Percentiles rank a stretch among this genome's conserved stretches.
phyloP scores from a whole-genome alignment of 225 moss, liverwort and hornwort species.

The Polytrichum commune region DNA sequence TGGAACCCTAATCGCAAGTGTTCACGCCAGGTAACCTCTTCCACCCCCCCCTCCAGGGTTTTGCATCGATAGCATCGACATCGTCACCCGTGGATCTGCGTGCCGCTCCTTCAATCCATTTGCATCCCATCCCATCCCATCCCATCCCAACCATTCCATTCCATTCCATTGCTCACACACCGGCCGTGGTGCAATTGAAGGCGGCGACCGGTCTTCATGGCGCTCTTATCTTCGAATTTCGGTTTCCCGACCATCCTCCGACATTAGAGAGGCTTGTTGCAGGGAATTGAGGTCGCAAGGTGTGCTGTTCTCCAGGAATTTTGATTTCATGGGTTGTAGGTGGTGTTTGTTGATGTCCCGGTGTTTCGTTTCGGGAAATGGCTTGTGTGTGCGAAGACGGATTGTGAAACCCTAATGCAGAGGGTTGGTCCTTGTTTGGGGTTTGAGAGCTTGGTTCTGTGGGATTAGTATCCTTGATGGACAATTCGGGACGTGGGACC shows the following conservation, averaged over 20 bases:
- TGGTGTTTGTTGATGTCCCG: not conserved
- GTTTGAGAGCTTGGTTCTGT: not conserved
- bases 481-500: not conserved
- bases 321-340: not conserved
- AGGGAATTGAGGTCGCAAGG: not conserved
- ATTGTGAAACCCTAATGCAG: conserved; percentile 1
- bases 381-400: not conserved
- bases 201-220: too few relatives aligned
- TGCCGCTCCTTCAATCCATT: not conserved
- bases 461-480: not conserved
- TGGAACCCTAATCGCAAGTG: not conserved
- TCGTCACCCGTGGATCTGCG: too few relatives aligned
- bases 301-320: not conserved
- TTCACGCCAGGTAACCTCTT: not conserved
- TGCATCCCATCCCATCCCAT: too few relatives aligned
- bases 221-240: too few relatives aligned
- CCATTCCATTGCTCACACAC: too few relatives aligned
- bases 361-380: not conserved
- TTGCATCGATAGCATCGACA: too few relatives aligned
- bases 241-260: too few relatives aligned
- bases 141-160: too few relatives aligned
- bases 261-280: not conserved
- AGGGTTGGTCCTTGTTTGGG: not conserved
- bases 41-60: not conserved
- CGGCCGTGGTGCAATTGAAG: too few relatives aligned